Percentiles rank a stretch among this genome's conserved stretches.
These are phyloP conservation scores for Nicotiana undulata DNA, from an alignment of 257 asterid genomes.

Conservation along the genomic window DNA sequence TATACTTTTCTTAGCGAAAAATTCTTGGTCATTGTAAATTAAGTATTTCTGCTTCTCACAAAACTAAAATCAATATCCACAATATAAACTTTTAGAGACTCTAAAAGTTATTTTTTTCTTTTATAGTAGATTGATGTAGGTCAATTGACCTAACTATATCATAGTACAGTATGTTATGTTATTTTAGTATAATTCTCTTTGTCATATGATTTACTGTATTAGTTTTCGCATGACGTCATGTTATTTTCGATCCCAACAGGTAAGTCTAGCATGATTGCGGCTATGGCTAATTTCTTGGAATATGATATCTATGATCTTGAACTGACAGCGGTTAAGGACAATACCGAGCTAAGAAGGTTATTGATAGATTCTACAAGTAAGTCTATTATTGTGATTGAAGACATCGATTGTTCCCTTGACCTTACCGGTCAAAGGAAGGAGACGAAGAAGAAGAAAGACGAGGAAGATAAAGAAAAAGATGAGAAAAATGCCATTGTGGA, in stretches of 20 bases:
- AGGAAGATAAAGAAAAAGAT: neutral
- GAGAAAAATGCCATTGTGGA: neutral
- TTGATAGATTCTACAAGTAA: neutral
- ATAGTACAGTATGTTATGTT: too few relatives aligned
- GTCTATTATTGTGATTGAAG: neutral
- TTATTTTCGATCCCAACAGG: neutral
- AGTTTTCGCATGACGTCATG: too few relatives aligned
- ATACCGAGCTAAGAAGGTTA: neutral
- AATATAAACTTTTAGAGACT: too few relatives aligned
- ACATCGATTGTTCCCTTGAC: neutral
- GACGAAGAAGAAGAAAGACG: neutral
- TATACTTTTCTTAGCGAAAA: too few relatives aligned
- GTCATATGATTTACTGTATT: too few relatives aligned
- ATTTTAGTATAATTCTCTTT: too few relatives aligned
- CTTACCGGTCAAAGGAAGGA: neutral
- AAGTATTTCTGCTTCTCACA: too few relatives aligned
- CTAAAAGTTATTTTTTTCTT: too few relatives aligned
- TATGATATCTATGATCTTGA: neutral
- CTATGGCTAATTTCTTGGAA: neutral
- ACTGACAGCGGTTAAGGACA: neutral
- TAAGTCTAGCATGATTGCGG: neutral
- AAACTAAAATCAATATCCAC: too few relatives aligned
- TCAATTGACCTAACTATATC: too few relatives aligned
- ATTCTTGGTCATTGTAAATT: too few relatives aligned
- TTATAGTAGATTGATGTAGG: too few relatives aligned